Evolutionary conservation across 208 protist genomes (phyloP), one percentile per base, ranked within the genome.

Genomic region (Borovskyia barvae): DNA sequence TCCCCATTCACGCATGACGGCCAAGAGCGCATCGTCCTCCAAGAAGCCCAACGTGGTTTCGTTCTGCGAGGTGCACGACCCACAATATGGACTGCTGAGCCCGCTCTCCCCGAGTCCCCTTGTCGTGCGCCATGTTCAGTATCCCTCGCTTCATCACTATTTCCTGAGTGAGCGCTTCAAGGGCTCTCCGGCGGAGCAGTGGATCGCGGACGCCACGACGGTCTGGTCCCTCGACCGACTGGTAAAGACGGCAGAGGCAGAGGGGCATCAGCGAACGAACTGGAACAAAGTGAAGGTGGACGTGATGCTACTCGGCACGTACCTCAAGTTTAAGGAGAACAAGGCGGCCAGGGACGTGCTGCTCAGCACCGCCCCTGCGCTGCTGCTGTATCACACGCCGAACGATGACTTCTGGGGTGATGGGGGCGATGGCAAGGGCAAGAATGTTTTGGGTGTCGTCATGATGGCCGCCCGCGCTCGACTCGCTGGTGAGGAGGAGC

Each of bases 281-380:
- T 94, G 88, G 88, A 82, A 87, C 56, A 72, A 78, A 7, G 71
- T 84, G 43, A 94, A 94, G 66, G 77, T 91, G 2, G 88, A 92
- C 51, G 80, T 88, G 22, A 92, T 92, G 85, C 75, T 92, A 25
- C 68, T 92, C n/a, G 84, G 84, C 46, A 82, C 82, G 36, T 94
- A 94, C 73, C 80, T 87, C 63, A 94, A 94, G 70, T 92, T 94
- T 39, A 90, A 90, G 64, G 85, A 94, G 56, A 94, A 94, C 65
- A 74, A 87, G 4, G 66, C 59, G 5, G 68, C 77, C 1, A 79
- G 81, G 12, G 40, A 55, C 8, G 55, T 88, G 32, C 66, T 94
- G 40, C 54, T 94, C 30, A 56, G 64, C 26, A 94, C 88, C 25
- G 77, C 82, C 25, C 52, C 76, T 29, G 62, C 72, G 30, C 47